These are phyloP conservation scores for Claviceps sorghi DNA, from an alignment of 2,329 filamentous ascomycete genomes.

Conservation along the genomic window DNA sequence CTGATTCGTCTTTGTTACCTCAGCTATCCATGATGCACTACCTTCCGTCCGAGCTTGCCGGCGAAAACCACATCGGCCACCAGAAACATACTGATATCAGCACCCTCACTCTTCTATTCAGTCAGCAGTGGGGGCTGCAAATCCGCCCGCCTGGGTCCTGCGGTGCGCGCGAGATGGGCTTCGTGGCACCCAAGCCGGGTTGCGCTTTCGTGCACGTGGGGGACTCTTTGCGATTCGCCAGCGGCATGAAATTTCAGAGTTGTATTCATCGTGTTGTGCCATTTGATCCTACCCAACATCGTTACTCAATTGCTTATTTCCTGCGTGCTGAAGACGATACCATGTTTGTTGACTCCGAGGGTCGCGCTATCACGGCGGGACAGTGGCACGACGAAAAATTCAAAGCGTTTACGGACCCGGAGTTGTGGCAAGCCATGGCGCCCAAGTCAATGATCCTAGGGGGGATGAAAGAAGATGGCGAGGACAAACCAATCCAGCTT, in stretches of 20 bases:
- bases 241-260: conserved; percentile 36
- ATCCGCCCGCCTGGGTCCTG: conserved; percentile 30
- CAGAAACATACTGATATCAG: conserved; percentile 44
- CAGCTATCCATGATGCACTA: conserved; percentile 40
- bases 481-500: conserved; percentile 8
- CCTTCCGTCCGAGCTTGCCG: conserved; percentile 28
- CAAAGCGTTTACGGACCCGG: conserved; percentile 31
- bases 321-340: conserved; percentile 40
- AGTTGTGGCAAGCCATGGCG: conserved; percentile 30
- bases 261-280: conserved; percentile 45
- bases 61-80: conserved; percentile 32
- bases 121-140: conserved; percentile 42
- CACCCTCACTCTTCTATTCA: conserved; percentile 40
- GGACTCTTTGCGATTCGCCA: conserved; percentile 42
- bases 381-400: conserved; percentile 43
- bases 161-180: conserved; percentile 33
- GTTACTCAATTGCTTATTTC: conserved; percentile 46
- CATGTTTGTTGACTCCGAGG: conserved; percentile 40
- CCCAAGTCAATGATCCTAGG: conserved; percentile 34
- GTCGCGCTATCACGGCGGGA: conserved; percentile 35
- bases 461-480: conserved; percentile 31
- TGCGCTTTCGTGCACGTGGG: conserved; percentile 43
- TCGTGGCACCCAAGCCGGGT: conserved; percentile 35
- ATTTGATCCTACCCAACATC: conserved; percentile 34
- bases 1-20: neutral